Evolutionary conservation across 2,329 filamentous ascomycete genomes (phyloP), one percentile per base, ranked within the genome.

Genomic region (Fusarium marasasianum): DNA sequence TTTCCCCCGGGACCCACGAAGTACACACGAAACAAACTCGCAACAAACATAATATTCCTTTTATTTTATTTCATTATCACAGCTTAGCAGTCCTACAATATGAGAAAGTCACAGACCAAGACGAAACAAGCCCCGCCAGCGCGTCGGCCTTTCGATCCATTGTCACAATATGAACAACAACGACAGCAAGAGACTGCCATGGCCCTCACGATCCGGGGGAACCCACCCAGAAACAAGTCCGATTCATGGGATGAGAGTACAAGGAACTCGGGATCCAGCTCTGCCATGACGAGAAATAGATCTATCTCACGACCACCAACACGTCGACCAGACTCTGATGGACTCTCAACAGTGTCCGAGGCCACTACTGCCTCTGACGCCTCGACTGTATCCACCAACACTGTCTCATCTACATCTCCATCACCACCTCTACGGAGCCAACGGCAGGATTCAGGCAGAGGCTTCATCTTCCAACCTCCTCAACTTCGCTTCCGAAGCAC

Each of bases 291-390:
- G 26, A 71, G 75, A 41, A 64, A 67, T 35, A 55, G 73, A 58
- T 73, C 73, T 40, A 63, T 69, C n/a, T 79, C 77, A n/a, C 69
- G 72, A 55, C 75, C 76, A 44, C 54, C 65, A 17, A 26, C 59
- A 26, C 71, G 73, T 55, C 64, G 57, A 38, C 74, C 65, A 64
- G 77, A 77, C 47, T 35, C 70, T 35, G 76, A 78, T 44, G 58
- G 57, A 3, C 68, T 79, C 31, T 79, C 77, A n/a, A 77, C 77
- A 37, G 77, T 79, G 24, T 77, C 77, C 6, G 77, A 79, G 62
- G 71, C 61, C 29, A 76, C 57, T 8, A 76, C 73, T 24, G 40
- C 72, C 22, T 71, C 73, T 29, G 67, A 71, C 8, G 26, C 37
- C 22, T 66, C 70, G 6, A 60, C 68, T 33, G 54, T 63, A 41